These are phyloP conservation scores for Arabidopsis hybrid DNA, from an alignment of 441 rosid species.

Conservation along the genomic window DNA sequence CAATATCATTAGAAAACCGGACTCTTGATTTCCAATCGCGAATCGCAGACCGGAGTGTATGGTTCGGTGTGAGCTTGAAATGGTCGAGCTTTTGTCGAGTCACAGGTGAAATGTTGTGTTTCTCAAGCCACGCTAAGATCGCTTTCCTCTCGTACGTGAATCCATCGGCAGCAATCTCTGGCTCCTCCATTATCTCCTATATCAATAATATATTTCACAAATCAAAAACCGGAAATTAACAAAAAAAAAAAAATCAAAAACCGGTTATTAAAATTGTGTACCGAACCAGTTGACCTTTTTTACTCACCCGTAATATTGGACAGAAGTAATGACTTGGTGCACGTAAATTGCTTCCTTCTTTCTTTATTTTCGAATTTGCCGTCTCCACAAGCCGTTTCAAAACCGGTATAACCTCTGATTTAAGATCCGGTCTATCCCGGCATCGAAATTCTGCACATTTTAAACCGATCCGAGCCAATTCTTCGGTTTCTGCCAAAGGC, in stretches of 20 bases:
- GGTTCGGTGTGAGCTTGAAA: slow-evolving; percentile 64
- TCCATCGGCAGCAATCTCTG: slow-evolving; percentile 86
- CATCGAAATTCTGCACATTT: slow-evolving; percentile 77
- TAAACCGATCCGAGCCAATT: slow-evolving; percentile 71
- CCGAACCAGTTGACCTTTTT: not conserved
- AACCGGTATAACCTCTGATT: slow-evolving; percentile 72
- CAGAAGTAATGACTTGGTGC: slow-evolving; percentile 86
- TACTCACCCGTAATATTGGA: slow-evolving; percentile 72
- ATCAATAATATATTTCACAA: not conserved
- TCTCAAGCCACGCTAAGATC: slow-evolving; percentile 79
- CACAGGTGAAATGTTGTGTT: slow-evolving; percentile 76
- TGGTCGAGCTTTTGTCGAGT: slow-evolving; percentile 66
- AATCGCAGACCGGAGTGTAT: slow-evolving; percentile 75
- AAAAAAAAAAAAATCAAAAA: not conserved
- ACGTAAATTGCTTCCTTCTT: slow-evolving; percentile 48
- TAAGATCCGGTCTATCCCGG: slow-evolving; percentile 90
- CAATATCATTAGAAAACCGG: slow-evolving; percentile 41
- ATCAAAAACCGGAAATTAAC: not conserved
- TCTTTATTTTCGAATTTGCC: slow-evolving; percentile 57
- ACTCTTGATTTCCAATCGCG: slow-evolving; percentile 77
- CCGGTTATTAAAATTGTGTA: not conserved
- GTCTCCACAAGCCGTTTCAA: slow-evolving; percentile 69
- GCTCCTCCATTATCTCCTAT: slow-evolving; percentile 89
- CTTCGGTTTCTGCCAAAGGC: slow-evolving; percentile 82
- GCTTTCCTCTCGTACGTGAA: slow-evolving; percentile 84